phyloP scores from a whole-genome alignment of 495 filamentous ascomycete species.

The Lepidopterella palustris region DNA sequence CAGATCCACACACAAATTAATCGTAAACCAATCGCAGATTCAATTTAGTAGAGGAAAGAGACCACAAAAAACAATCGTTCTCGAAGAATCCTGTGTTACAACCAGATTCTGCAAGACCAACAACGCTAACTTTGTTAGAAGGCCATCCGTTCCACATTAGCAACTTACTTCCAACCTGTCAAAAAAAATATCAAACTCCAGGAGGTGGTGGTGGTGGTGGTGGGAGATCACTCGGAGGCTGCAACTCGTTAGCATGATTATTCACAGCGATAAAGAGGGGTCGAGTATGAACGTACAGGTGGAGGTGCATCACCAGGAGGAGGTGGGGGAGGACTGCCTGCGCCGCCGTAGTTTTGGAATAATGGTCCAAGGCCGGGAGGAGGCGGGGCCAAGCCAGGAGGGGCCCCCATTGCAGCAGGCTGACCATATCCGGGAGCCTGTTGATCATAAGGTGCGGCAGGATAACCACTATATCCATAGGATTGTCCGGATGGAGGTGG shows the following conservation, averaged over 20 bases:
- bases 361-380: slow-evolving; percentile 64
- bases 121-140: too few relatives aligned
- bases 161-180: background rate
- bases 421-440: slow-evolving; percentile 31
- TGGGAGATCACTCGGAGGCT: slow-evolving; percentile 64
- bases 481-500: slow-evolving; percentile 3
- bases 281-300: slow-evolving; percentile 33
- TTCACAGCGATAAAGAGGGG: slow-evolving; percentile 29
- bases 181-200: slow-evolving; percentile 38
- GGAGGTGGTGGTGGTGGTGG: slow-evolving; percentile 71
- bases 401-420: slow-evolving; percentile 34
- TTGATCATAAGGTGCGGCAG: slow-evolving; percentile 10
- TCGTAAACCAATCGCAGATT: too few relatives aligned
- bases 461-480: slow-evolving; percentile 10
- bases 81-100: too few relatives aligned
- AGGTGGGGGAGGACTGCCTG: slow-evolving; percentile 34
- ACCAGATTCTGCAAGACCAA: too few relatives aligned
- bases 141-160: background rate
- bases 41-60: too few relatives aligned
- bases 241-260: slow-evolving; percentile 5
- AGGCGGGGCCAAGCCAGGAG: slow-evolving; percentile 45
- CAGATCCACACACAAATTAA: too few relatives aligned
- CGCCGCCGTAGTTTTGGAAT: slow-evolving; percentile 59
- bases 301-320: slow-evolving; percentile 54
- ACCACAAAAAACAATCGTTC: too few relatives aligned